Base-by-base conservation (phyloP, 1,139 yeast genomes). In the Taphrina flavorubra region DNA sequence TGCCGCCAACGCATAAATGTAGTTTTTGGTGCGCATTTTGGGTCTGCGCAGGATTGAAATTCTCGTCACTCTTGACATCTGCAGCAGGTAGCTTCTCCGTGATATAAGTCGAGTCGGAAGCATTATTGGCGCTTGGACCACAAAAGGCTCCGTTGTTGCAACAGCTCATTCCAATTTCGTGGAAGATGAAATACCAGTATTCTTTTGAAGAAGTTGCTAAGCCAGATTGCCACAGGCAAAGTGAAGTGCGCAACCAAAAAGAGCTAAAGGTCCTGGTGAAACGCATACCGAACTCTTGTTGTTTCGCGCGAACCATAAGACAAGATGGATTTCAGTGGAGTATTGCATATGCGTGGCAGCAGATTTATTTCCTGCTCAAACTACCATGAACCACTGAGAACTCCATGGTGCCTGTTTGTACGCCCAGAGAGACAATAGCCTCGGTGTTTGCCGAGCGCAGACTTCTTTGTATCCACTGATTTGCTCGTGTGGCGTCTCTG, bases 321-420 rank as follows among this genome's bases (percentile, higher is more conserved):
- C 42, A 39, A 6, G 42, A 39, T 7, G 14, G 14, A 39, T 11
- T 39, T 14, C 18, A 16, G 2, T 44, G 47, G n/a, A 44, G n/a
- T 18, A 44, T 7, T 16, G 31, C 31, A 25, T 25, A 25, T 25
- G 31, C 4, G 31, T 25, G 31, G 31, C 10, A 44, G 42, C 42
- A 11, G 47, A 6, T 14, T n/a, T 47, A 46, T 55, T 46, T 40
- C 47, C 67, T 31, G 37, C 59, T 55, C 20, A 63, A 25, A 25
- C 61, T 42, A 10, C 67, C 67, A 34, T 37, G n/a, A 13, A 63
- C 67, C 47, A 63, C 67, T 6, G 61, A 53, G 18, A 47, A 63
- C 39, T 63, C 67, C 61, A 63, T 55, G 18, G 67, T 63, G 36
- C 67, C 67, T 34, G 47, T 56, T 56, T 31, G 51, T 18, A 63